Evolutionary conservation across 768 basidiomycete species (phyloP).

Genomic region (Mycena venus): DNA sequence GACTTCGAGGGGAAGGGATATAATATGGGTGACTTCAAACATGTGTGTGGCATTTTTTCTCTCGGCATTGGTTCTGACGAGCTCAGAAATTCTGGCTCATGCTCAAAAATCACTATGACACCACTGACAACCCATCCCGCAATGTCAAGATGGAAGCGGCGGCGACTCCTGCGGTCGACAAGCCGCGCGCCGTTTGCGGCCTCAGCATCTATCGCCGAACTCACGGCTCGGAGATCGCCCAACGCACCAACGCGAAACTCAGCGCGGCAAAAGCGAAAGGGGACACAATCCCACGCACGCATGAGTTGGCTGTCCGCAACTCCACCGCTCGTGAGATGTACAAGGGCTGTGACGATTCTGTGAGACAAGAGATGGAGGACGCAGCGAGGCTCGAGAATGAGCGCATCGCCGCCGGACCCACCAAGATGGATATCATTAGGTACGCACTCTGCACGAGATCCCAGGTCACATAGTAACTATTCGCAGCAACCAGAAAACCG

Average conservation of each 20-base stretch:
- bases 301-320: not conserved
- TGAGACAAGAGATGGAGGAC: not conserved
- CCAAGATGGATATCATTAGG: not conserved
- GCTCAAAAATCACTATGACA: too few relatives aligned
- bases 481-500: not conserved
- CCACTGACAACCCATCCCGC: too few relatives aligned
- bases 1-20: too few relatives aligned
- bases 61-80: too few relatives aligned
- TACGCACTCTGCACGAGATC: not conserved
- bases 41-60: too few relatives aligned
- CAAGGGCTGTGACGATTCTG: not conserved
- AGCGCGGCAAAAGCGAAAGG: not conserved
- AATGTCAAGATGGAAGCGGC: too few relatives aligned
- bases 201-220: too few relatives aligned
- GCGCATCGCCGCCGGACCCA: not conserved
- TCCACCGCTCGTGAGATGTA: not conserved
- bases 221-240: not conserved
- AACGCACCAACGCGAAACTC: not conserved
- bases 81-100: too few relatives aligned
- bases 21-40: too few relatives aligned
- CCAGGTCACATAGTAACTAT: not conserved
- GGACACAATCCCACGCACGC: not conserved
- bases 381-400: not conserved
- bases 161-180: too few relatives aligned
- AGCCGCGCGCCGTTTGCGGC: too few relatives aligned